Evolutionary conservation across 371 early-diverging fungal species (phyloP).

Genomic region (Parasitella parasitica): DNA sequence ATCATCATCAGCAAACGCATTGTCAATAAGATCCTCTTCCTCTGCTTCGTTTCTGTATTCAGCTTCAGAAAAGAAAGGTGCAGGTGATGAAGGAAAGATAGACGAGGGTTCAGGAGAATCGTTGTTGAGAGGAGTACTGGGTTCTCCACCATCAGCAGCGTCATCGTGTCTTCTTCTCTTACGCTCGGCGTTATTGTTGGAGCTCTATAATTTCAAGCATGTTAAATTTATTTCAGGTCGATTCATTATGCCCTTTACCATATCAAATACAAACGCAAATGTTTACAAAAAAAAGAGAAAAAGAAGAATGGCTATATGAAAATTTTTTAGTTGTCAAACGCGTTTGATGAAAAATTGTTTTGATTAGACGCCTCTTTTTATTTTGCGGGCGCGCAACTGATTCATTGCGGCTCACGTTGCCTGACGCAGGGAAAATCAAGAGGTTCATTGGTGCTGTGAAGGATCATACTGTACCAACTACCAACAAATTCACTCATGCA

Average conservation of each 20-base stretch:
- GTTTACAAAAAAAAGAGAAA: neutral
- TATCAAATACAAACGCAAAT: neutral
- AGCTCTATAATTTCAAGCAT: neutral
- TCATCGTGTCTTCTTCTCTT: conserved; percentile 54
- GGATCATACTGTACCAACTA: too few species aligned
- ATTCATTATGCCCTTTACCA: neutral
- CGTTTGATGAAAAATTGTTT: neutral
- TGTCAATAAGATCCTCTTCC: conserved; percentile 27
- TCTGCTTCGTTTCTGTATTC: conserved; percentile 41
- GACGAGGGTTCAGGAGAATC: conserved; percentile 44
- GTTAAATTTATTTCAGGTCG: neutral
- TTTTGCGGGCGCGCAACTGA: neutral
- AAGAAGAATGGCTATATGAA: neutral
- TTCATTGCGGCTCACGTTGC: too few species aligned
- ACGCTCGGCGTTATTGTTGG: conserved; percentile 26
- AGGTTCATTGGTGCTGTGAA: too few species aligned
- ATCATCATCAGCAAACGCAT: conserved; percentile 44
- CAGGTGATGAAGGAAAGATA: conserved; percentile 46
- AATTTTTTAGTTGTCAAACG: neutral
- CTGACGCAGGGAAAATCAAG: too few species aligned
- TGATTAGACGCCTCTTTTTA: neutral
- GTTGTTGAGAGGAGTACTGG: conserved; percentile 1
- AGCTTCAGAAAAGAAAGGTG: conserved; percentile 46
- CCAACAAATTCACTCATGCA: too few species aligned
- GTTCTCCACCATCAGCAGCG: conserved; percentile 8